Conservation (phyloP, 1,139 yeast species). For the Taphrina populina region DNA sequence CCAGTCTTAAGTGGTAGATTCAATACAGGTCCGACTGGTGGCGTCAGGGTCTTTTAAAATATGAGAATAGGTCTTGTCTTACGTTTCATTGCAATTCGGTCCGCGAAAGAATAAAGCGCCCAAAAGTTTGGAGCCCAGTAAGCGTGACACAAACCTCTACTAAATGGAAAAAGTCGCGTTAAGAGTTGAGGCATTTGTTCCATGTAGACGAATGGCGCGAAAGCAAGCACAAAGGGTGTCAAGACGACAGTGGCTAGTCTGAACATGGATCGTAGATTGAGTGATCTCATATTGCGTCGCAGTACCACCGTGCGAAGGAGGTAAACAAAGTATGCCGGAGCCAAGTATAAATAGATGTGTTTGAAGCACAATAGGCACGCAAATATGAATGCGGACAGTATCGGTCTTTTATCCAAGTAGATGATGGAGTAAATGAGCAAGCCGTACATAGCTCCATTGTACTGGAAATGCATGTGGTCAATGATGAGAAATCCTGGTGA, state of each 20-base stretch:
- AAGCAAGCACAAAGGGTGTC: conserved; percentile 63
- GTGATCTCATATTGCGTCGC: conserved; percentile 41
- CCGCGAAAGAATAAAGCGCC: conserved; percentile 90
- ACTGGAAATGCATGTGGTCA: conserved; percentile 93
- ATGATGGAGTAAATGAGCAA: conserved; percentile 69
- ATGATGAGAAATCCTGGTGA: conserved; percentile 87
- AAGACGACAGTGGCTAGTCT: conserved; percentile 69
- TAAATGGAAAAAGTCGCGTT: conserved; percentile 79
- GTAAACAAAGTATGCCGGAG: conserved; percentile 88
- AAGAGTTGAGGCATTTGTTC: conserved; percentile 65
- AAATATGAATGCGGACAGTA: conserved; percentile 73
- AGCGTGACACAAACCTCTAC: conserved; percentile 94
- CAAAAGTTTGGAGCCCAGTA: conserved; percentile 99
- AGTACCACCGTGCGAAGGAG: conserved; percentile 70
- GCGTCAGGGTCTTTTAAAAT: background rate
- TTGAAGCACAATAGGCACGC: conserved; percentile 82
- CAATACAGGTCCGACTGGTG: conserved; percentile 32
- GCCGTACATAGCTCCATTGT: conserved; percentile 91
- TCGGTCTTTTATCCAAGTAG: conserved; percentile 56
- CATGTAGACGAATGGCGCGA: conserved; percentile 73
- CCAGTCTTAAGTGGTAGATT: conserved; percentile 10
- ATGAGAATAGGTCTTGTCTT: conserved; percentile 42
- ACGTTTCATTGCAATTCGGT: conserved; percentile 63
- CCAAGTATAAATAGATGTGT: conserved; percentile 86
- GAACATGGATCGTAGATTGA: conserved; percentile 60